Conservation (phyloP, 352 stramenopile genomes). For the Phytophthora hybrid region DNA sequence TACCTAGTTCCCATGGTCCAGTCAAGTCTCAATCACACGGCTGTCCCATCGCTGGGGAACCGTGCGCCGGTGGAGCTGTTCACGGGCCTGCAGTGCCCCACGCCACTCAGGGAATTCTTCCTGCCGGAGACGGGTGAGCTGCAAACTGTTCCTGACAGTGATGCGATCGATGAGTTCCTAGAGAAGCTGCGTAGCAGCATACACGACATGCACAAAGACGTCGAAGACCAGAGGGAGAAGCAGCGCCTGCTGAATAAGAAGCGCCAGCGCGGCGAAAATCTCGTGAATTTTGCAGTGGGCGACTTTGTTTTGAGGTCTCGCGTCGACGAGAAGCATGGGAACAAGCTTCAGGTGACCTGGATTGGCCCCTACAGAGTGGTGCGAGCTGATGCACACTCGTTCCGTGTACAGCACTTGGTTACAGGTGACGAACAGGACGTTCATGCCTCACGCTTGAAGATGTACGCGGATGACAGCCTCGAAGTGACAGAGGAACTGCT, state of each 20-base stretch:
- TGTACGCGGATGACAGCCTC: constrained; percentile 2
- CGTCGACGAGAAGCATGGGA: constrained; percentile 4
- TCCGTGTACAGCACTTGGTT: neutral
- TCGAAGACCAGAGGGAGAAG: constrained; percentile 1
- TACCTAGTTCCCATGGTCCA: constrained; percentile 30
- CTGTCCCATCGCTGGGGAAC: constrained; percentile 18
- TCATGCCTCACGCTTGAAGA: constrained; percentile 6
- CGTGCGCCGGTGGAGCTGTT: neutral
- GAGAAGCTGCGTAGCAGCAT: neutral
- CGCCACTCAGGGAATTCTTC: neutral
- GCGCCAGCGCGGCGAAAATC: neutral
- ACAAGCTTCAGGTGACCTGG: constrained; percentile 20
- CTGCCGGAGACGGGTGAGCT: neutral
- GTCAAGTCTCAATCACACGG: constrained; percentile 38
- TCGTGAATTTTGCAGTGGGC: constrained; percentile 14
- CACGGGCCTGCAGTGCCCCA: constrained; percentile 3
- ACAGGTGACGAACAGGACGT: neutral
- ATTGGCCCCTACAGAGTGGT: neutral
- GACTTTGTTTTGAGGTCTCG: constrained; percentile 16
- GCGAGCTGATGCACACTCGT: neutral
- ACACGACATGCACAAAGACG: neutral
- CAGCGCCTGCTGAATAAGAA: constrained; percentile 8
- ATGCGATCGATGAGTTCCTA: neutral
- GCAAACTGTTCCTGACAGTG: neutral
- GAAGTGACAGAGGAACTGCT: constrained; percentile 5